Evolutionary conservation across 768 basidiomycete genomes (phyloP).

Genomic region (Termitomyces eurrhizus): DNA sequence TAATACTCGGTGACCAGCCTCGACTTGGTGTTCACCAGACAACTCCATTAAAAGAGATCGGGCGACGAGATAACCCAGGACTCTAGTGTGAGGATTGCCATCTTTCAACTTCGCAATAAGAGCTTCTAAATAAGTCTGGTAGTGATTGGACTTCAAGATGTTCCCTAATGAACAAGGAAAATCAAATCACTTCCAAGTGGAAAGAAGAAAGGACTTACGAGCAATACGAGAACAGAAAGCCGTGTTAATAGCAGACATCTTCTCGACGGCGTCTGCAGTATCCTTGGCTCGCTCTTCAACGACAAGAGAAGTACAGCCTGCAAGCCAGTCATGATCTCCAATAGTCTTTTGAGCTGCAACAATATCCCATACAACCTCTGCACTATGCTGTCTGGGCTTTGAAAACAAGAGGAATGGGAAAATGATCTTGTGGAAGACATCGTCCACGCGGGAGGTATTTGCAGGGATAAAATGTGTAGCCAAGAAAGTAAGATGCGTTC

Average conservation of each 20-base stretch:
- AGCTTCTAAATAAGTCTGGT: conserved; percentile 36
- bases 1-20: conserved; percentile 46
- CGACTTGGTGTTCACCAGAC: conserved; percentile 56
- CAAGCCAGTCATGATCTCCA: conserved; percentile 42
- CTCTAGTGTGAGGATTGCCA: conserved; percentile 45
- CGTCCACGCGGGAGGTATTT: conserved; percentile 22
- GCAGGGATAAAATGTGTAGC: conserved; percentile 37
- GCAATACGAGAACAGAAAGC: conserved; percentile 60
- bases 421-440: conserved; percentile 49
- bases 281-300: conserved; percentile 29
- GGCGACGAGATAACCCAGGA: conserved; percentile 59
- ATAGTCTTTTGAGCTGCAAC: conserved; percentile 26
- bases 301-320: conserved; percentile 49
- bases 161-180: conserved; percentile 44
- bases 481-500: conserved; percentile 56
- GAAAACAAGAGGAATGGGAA: conserved; percentile 76
- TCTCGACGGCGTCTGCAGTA: conserved; percentile 30
- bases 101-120: conserved; percentile 52
- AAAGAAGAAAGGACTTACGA: conserved; percentile 37
- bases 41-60: conserved; percentile 54
- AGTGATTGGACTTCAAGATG: conserved; percentile 49
- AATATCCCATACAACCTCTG: conserved; percentile 69
- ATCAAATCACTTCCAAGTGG: neutral
- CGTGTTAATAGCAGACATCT: conserved; percentile 50
- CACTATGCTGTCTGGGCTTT: conserved; percentile 64